These are phyloP conservation scores for Apophysomyces elegans DNA, from an alignment of 371 early-diverging fungal genomes.

Conservation along the genomic window DNA sequence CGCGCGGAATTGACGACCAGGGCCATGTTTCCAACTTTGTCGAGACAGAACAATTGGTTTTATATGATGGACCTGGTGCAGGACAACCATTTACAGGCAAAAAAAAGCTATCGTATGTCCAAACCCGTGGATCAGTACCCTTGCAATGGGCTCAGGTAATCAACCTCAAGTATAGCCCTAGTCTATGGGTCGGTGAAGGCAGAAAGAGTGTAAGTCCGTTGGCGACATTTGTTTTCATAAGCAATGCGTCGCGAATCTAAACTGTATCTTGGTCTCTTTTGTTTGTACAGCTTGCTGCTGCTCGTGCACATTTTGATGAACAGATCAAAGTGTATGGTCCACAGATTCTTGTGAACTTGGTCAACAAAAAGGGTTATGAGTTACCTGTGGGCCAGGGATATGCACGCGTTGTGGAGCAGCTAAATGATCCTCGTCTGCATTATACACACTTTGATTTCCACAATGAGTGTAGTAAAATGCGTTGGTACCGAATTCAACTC, in stretches of 20 bases:
- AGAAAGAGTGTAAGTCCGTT: slow-evolving; percentile 63
- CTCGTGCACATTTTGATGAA: slow-evolving; percentile 75
- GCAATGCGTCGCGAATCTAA: not conserved
- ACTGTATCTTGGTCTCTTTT: not conserved
- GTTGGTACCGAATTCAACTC: slow-evolving; percentile 81
- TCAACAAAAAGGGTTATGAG: slow-evolving; percentile 92
- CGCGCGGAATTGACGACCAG: slow-evolving; percentile 91
- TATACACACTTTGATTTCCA: slow-evolving; percentile 98
- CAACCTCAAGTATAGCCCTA: slow-evolving; percentile 92
- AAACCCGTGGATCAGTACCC: slow-evolving; percentile 98
- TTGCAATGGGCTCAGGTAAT: slow-evolving; percentile 95
- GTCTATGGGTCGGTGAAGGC: slow-evolving; percentile 72
- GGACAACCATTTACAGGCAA: slow-evolving; percentile 30
- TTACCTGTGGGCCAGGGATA: slow-evolving; percentile 81
- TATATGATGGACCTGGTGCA: slow-evolving; percentile 48
- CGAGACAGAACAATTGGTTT: slow-evolving; percentile 96
- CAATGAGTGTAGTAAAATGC: slow-evolving; percentile 91
- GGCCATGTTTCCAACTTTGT: slow-evolving; percentile 98
- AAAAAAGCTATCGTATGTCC: slow-evolving; percentile 76
- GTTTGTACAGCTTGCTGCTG: slow-evolving; percentile 40
- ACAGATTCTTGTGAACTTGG: slow-evolving; percentile 86
- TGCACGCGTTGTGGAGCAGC: slow-evolving; percentile 61
- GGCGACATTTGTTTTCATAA: not conserved
- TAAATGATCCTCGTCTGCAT: slow-evolving; percentile 64
- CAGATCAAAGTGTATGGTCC: slow-evolving; percentile 76